Base-by-base conservation (phyloP, 495 filamentous ascomycete species). In the Daldinia caldariorum region DNA sequence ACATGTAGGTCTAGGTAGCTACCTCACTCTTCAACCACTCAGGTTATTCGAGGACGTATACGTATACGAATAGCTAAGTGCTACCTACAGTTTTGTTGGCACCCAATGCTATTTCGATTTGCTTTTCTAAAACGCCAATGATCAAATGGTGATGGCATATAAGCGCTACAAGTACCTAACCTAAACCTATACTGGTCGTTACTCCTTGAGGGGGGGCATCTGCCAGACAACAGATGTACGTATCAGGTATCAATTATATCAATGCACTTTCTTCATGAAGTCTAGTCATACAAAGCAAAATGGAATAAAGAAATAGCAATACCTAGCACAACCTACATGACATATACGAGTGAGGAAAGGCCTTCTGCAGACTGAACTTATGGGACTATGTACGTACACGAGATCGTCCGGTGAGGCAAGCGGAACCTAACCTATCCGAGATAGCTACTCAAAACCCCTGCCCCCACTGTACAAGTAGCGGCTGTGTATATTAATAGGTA, bases 21-120 rank as follows among this genome's bases (percentile, higher is more conserved):
- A 35, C 34, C 34, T 26, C 26, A 26, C 32, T 7, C 37, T 18
- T 18, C 54, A 63, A 57, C 53, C 66, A 58, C 35, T 63, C 53
- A 53, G 35, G 45, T 57, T 45, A 20, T 53, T 51, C 41, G 34
- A 55, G 20, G 35, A 26, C 26, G 26, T 26, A 26, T 26, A 35
- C 6, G 32, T 37, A 38, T 16, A 58, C 32, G 32, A 35, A 58
- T 43, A 56, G 53, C 37, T 14, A 39, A 20, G 31, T 31, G 39
- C 7, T 32, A 34, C 43, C 7, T 32, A 34, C 43, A 57, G 9
- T 22, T 14, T 31, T 16, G 13, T 45, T 18, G 9, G 29, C 31
- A 29, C 34, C 34, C 18, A 31, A 34, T 29, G 32, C 29, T 20
- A 31, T 20, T 50, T 22, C 22, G 35, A 41, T 34, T 29, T 47